Base-by-base conservation (phyloP, 257 asterid species). In the Gardenia jasminoides region DNA sequence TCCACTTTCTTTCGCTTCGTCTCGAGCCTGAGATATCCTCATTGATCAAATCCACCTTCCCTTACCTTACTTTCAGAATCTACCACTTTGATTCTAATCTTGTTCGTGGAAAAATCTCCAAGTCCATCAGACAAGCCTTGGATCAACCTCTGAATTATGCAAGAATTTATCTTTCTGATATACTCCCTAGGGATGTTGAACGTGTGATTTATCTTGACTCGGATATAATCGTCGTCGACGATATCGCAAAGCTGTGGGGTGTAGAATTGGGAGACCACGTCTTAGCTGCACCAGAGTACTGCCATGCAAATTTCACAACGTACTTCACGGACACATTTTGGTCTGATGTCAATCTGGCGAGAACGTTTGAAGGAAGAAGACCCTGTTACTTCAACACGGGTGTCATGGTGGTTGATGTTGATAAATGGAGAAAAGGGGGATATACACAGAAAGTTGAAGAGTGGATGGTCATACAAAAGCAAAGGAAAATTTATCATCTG, bases 81-180 rank as follows among this genome's bases (percentile, higher is more conserved):
- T 89, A 93, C 67, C 85, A 78, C 3, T 93, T 93, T 31, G 88
- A 93, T 68, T 88, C 97, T 0, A 79, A 70, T 24, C 85, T 87
- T 41, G 97, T 93, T 17, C 88, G 90, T 0, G 94, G 88, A 0
- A 92, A 90, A 71, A 92, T 93, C 54, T 89, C 98, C 1, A 92
- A 89, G 67, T 93, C 98, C 64, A 89, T 93, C 24, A 79, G 96
- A 16, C 93, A 90, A 56, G 96, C 98, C 41, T 72, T 93, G 67
- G 98, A 92, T 81, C 98, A 93, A 64, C 98, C 97, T 6, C 74
- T 93, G n/a, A 93, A 92, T 80, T 93, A 93, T 48, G 96, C 98
- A 0, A 79, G 98, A 9, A 90, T 93, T 28, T 93, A 92, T 85
- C 87, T 93, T 82, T 80, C 91, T 0, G 96, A 92, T 69, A 90